Base-by-base conservation (phyloP, 345 rosid genomes). In the Arabidopsis arenosa region DNA sequence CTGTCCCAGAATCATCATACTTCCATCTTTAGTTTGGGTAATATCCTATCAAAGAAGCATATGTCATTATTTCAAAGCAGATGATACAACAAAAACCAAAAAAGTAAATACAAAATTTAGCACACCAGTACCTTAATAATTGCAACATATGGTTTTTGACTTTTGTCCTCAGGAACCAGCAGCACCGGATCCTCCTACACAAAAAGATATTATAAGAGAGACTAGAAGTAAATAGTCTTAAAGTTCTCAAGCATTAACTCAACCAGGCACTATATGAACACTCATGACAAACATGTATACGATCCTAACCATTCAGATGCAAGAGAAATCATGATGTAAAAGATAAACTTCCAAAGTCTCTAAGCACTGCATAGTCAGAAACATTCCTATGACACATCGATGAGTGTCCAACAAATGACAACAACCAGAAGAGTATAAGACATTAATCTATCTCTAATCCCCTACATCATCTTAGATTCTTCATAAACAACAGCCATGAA, bases 171-270 rank as follows among this genome's bases (percentile, higher is more conserved):
- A 0, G 99, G 99, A 75, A 86, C 88, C 73, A 96, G 76, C 77
- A 96, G 93, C 41, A 96, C 98, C 5, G 97, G 96, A 85, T 93
- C 99, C 85, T 93, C 99, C 98, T 96, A 78, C 70, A 71, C 47
- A 68, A 81, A n/a, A 57, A 40, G 30, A 8, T 4, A 65, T 9
- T 28, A 18, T 66, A 7, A 56, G 62, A 28, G 53, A 70, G 36
- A 39, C 59, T 30, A 55, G 9, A 77, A 66, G 30, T n/a, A 78
- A 66, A 72, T 51, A 23, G 26, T 21, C 41, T 58, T 55, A 4
- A 71, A 47, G 3, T 9, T 64, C 54, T 48, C 41, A 13, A 64
- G 23, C 39, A 56, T 15, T 6, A 43, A 64, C 1, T 55, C 60
- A 71, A 71, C 54, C 44, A 70, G 21, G 40, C 9, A 9, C 72